Percentiles rank a stretch among this genome's conserved stretches.
Evolutionary conservation across 2,329 filamentous ascomycete species (phyloP).

Genomic region (Ophiostoma australiae): DNA sequence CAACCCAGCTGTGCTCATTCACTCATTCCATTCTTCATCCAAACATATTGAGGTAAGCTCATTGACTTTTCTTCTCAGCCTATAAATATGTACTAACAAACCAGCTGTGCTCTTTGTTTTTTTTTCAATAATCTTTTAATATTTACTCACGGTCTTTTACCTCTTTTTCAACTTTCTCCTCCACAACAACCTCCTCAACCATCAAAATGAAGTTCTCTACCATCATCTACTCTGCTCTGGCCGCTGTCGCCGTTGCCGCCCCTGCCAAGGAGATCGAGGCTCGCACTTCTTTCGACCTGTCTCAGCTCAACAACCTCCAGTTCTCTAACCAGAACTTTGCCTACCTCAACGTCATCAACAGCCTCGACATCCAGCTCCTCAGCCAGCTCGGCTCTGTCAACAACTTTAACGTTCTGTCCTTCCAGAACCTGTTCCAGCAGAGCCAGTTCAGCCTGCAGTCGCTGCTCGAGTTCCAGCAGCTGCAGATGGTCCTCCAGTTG

Average conservation of each 20-base stretch:
- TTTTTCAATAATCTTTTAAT: background rate
- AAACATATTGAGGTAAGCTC: conserved; percentile 40
- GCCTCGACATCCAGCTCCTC: conserved; percentile 43
- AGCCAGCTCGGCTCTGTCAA: conserved; percentile 40
- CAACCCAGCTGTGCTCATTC: conserved; percentile 46
- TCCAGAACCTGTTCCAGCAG: conserved; percentile 37
- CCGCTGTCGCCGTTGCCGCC: conserved; percentile 43
- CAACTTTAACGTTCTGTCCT: conserved; percentile 43
- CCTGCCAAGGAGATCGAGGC: conserved; percentile 39
- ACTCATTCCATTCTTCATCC: conserved; percentile 38
- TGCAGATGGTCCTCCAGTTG: conserved; percentile 32
- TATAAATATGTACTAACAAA: background rate
- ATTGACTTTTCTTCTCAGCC: conserved; percentile 32
- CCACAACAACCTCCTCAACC: conserved; percentile 23
- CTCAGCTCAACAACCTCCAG: conserved; percentile 27
- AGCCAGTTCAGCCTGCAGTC: conserved; percentile 26
- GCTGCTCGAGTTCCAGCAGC: conserved; percentile 29
- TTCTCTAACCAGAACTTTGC: conserved; percentile 41
- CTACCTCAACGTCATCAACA: conserved; percentile 46
- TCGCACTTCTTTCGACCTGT: conserved; percentile 38
- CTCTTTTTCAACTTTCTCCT: conserved; percentile 27
- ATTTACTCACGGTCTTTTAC: background rate
- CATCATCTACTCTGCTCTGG: conserved; percentile 43
- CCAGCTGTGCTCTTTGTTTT: conserved; percentile 7
- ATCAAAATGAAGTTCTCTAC: conserved; percentile 48